Percentiles rank a stretch among this genome's conserved stretches.
phyloP scores from a whole-genome alignment of 352 stramenopile genomes.

The Phytophthora hibernalis region DNA sequence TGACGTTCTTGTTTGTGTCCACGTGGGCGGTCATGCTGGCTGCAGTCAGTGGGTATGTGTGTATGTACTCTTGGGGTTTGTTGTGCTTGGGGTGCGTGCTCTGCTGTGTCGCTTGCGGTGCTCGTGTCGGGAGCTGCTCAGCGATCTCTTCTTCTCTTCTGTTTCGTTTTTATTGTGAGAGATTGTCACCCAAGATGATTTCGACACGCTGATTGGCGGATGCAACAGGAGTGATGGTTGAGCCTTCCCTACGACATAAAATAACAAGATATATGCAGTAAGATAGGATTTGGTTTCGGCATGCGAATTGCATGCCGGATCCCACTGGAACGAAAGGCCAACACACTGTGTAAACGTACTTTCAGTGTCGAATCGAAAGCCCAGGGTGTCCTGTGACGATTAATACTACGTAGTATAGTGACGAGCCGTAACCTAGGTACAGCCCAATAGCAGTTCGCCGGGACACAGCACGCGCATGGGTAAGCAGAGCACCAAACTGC shows the following conservation, averaged over 20 bases:
- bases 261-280: too few relatives aligned
- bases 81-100: conserved; percentile 4
- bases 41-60: background rate
- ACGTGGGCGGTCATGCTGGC: conserved; percentile 51
- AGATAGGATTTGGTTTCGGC: too few relatives aligned
- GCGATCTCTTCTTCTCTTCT: conserved; percentile 29
- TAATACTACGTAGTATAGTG: too few relatives aligned
- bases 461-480: background rate
- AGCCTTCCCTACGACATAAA: too few relatives aligned
- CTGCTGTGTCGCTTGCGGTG: conserved; percentile 1
- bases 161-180: conserved; percentile 33
- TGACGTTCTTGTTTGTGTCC: conserved; percentile 92
- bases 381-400: too few relatives aligned
- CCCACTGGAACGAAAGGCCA: too few relatives aligned
- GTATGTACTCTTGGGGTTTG: background rate
- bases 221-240: conserved; percentile 19
- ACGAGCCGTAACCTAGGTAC: too few relatives aligned
- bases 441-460: too few relatives aligned
- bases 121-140: background rate
- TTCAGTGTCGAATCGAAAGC: too few relatives aligned
- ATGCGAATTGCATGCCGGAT: too few relatives aligned
- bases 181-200: conserved; percentile 25
- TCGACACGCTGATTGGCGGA: conserved; percentile 27
- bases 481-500: conserved; percentile 12
- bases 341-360: too few relatives aligned